phyloP scores from a whole-genome alignment of 768 basidiomycete genomes.

The Leccinum aurantiacum region DNA sequence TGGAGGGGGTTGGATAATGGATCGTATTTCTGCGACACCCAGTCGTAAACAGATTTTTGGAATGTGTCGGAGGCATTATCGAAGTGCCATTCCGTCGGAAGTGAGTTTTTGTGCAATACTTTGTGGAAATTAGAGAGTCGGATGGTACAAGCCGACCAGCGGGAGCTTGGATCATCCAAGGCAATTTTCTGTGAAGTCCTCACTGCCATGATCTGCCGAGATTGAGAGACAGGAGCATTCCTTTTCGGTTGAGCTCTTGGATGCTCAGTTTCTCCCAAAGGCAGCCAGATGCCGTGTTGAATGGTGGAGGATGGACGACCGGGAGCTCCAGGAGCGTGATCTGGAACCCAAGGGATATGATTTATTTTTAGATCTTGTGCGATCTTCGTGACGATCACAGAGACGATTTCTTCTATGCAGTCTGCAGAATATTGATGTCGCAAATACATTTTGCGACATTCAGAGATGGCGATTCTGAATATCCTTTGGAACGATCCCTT shows the following conservation, averaged over 20 bases:
- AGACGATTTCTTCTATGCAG: background rate
- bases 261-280: background rate
- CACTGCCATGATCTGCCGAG: no score
- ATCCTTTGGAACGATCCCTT: background rate
- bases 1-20: background rate
- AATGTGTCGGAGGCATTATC: background rate
- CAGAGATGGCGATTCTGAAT: background rate
- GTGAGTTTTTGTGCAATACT: background rate
- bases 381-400: background rate
- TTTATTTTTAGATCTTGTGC: background rate
- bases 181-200: background rate
- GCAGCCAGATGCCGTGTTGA: background rate
- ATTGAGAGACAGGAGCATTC: background rate
- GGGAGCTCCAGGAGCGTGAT: background rate
- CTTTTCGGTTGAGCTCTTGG: background rate
- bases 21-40: background rate
- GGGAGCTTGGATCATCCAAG: background rate
- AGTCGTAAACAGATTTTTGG: background rate
- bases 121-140: background rate
- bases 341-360: background rate
- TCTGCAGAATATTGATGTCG: background rate
- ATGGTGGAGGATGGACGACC: background rate
- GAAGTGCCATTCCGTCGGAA: conserved; percentile 1
- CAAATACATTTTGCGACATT: background rate
- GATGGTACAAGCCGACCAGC: background rate